phyloP scores from a whole-genome alignment of 129 eudicot genomes.

The Chrysanthemum lavandulifolium region DNA sequence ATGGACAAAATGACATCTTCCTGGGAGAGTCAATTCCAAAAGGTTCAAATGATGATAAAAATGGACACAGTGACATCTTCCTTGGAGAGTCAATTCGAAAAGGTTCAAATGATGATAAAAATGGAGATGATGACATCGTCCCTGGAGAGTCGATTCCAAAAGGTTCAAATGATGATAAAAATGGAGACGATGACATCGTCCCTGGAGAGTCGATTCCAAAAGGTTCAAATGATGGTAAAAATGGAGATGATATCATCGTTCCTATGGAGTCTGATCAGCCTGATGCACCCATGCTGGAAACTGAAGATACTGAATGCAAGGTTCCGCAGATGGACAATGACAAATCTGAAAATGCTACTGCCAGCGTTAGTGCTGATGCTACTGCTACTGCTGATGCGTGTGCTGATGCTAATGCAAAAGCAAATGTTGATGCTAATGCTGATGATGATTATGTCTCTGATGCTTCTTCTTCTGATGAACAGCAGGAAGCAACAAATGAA shows the following conservation, averaged over 20 bases:
- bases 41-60: constrained; percentile 2
- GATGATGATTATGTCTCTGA: constrained; percentile 45
- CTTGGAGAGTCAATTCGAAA: no score
- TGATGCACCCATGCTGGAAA: constrained; percentile 29
- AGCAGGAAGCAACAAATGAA: constrained; percentile 53
- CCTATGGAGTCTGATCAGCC: constrained; percentile 37
- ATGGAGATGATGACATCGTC: constrained; percentile 11
- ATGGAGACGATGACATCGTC: constrained; percentile 26
- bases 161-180: constrained; percentile 30
- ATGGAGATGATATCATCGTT: constrained; percentile 28
- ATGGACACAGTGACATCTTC: not conserved
- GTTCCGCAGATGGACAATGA: constrained; percentile 35
- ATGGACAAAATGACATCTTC: constrained; percentile 25
- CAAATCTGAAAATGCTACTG: constrained; percentile 25
- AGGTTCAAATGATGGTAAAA: constrained; percentile 25
- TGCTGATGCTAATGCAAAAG: constrained; percentile 18
- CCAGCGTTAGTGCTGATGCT: constrained; percentile 23
- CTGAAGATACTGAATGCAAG: constrained; percentile 27
- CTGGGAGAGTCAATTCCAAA: constrained; percentile 26
- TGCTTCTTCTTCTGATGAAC: constrained; percentile 75
- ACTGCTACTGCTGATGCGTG: constrained; percentile 49
- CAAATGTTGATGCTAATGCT: not conserved
- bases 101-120: constrained; percentile 22
- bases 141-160: no score
- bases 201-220: constrained; percentile 27